Evolutionary conservation across 495 filamentous ascomycete species (phyloP).

Genomic region (Talaromyces ruber): DNA sequence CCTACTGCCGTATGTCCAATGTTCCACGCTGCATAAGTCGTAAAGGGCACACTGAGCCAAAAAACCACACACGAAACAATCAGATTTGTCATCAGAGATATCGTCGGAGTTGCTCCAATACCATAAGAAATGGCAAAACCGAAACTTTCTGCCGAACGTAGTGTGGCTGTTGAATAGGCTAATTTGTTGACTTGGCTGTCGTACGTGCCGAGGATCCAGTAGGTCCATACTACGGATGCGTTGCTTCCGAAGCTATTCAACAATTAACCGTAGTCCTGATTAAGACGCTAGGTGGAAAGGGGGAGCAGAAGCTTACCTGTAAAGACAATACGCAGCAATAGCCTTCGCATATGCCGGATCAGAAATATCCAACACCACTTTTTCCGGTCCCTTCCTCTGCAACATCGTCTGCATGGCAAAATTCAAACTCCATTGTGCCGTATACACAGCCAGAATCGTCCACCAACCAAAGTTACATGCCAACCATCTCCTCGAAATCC

Average conservation of each 20-base stretch:
- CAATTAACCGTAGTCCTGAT: slow-evolving; percentile 20
- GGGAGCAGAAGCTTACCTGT: slow-evolving; percentile 17
- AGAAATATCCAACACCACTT: slow-evolving; percentile 26
- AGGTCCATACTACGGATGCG: slow-evolving; percentile 35
- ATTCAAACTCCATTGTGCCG: background rate
- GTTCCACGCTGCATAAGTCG: too few species aligned
- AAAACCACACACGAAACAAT: too few species aligned
- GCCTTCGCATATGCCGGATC: slow-evolving; percentile 29
- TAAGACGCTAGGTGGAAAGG: background rate
- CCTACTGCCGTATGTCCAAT: too few species aligned
- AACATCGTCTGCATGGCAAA: slow-evolving; percentile 5
- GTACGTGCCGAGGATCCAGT: slow-evolving; percentile 42
- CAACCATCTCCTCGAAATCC: too few species aligned
- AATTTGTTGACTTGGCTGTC: slow-evolving; percentile 39
- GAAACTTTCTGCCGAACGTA: slow-evolving; percentile 40
- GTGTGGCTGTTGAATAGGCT: slow-evolving; percentile 37
- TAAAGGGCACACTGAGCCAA: too few species aligned
- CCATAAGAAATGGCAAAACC: slow-evolving; percentile 42
- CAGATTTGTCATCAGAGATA: too few species aligned
- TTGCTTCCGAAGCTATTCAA: slow-evolving; percentile 12
- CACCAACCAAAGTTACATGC: too few species aligned
- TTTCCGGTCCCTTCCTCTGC: background rate
- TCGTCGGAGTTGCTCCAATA: slow-evolving; percentile 14
- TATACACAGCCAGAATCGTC: background rate
- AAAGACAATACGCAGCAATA: slow-evolving; percentile 28